These are phyloP conservation scores for Termitomyces sp. DNA, from an alignment of 768 basidiomycete genomes.

Conservation along the genomic window DNA sequence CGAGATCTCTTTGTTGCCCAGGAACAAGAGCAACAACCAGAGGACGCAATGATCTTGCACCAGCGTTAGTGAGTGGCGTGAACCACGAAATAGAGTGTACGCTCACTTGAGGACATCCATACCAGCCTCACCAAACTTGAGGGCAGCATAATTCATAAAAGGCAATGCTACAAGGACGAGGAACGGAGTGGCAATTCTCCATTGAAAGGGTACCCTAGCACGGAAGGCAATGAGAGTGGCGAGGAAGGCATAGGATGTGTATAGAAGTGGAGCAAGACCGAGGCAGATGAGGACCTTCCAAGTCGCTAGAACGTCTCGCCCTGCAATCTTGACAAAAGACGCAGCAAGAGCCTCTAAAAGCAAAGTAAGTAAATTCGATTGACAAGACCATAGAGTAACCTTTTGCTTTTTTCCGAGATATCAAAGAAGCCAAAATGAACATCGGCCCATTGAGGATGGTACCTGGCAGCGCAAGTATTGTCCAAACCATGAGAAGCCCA, in stretches of 20 bases:
- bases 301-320: conserved; percentile 93
- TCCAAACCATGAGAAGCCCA: conserved; percentile 74
- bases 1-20: conserved; percentile 78
- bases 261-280: conserved; percentile 84
- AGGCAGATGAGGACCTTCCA: conserved; percentile 97
- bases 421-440: conserved; percentile 83
- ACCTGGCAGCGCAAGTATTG: conserved; percentile 82
- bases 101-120: conserved; percentile 94
- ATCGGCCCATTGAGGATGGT: conserved; percentile 90
- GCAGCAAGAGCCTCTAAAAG: conserved; percentile 86
- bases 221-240: conserved; percentile 70
- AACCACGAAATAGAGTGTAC: neutral
- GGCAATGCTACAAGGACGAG: conserved; percentile 71
- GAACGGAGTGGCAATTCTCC: conserved; percentile 73
- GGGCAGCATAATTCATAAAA: conserved; percentile 85
- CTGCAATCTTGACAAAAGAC: conserved; percentile 91
- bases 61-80: conserved; percentile 3
- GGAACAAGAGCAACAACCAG: conserved; percentile 84
- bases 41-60: conserved; percentile 77
- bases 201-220: conserved; percentile 55
- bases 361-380: neutral
- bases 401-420: conserved; percentile 86
- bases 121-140: conserved; percentile 97
- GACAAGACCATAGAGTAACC: conserved; percentile 33
- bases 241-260: conserved; percentile 75